A percentile compares a stretch with the other conserved stretches of the same genome.
These are phyloP conservation scores for Typha latifolia DNA, from an alignment of 176 grass and related monocot genomes.

Conservation along the genomic window DNA sequence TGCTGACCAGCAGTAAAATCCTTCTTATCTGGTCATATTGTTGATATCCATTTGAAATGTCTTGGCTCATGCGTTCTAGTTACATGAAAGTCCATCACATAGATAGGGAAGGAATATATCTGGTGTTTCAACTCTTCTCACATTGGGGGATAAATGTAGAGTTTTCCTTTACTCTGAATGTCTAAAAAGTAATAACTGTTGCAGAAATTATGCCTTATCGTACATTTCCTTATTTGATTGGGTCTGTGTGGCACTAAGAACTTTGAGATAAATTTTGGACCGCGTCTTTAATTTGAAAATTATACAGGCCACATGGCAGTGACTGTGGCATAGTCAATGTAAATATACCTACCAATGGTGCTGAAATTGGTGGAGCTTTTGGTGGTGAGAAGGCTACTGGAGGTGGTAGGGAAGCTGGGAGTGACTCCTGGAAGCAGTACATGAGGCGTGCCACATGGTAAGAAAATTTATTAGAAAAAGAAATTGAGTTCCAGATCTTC, in stretches of 20 bases:
- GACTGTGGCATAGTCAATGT: conserved; percentile 98
- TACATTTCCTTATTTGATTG: too few relatives aligned
- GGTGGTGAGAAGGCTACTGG: conserved; percentile 98
- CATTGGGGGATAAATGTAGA: too few relatives aligned
- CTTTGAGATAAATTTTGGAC: neutral
- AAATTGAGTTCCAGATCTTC: conserved; percentile 7
- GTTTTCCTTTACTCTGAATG: too few relatives aligned
- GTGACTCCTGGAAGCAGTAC: conserved; percentile 99
- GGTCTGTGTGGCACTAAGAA: too few relatives aligned
- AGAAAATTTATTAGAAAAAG: conserved; percentile 10
- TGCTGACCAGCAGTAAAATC: neutral
- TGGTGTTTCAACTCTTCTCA: neutral
- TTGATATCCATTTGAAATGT: neutral
- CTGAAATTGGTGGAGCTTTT: conserved; percentile 98
- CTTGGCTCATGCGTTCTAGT: too few relatives aligned
- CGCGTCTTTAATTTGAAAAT: conserved; percentile 18
- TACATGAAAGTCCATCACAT: too few relatives aligned
- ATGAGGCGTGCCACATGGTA: conserved; percentile 96
- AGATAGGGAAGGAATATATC: neutral
- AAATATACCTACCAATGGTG: conserved; percentile 98
- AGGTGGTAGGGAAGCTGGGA: conserved; percentile 91
- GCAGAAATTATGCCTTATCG: too few relatives aligned
- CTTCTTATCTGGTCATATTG: neutral
- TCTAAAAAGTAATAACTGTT: too few relatives aligned
- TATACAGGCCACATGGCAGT: conserved; percentile 75